Evolutionary conservation across 192 early-diverging fungal species (phyloP).

Genomic region (Coemansia asiatica): DNA sequence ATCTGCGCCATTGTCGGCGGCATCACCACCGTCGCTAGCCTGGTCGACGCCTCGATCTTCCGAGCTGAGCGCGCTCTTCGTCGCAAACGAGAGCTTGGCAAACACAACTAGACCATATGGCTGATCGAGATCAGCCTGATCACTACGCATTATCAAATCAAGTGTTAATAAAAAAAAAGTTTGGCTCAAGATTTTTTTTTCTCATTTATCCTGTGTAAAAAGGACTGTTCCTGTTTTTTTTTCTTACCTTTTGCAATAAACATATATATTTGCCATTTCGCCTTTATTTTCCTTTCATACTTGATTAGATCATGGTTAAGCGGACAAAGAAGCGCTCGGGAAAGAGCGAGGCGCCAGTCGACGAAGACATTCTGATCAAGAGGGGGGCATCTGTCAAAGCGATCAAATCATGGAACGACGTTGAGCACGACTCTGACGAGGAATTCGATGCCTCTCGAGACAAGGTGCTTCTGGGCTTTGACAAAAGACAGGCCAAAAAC

Average conservation of each 20-base stretch:
- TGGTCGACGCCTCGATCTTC: conserved; percentile 85
- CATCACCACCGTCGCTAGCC: conserved; percentile 91
- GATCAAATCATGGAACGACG: conserved; percentile 69
- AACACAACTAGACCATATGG: too few relatives aligned
- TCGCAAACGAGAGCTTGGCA: conserved; percentile 81
- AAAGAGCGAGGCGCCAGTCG: conserved; percentile 12
- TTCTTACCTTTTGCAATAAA: background rate
- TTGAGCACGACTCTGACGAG: conserved; percentile 75
- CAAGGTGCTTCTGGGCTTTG: conserved; percentile 55
- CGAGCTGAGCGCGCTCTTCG: conserved; percentile 77
- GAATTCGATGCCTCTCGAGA: conserved; percentile 65
- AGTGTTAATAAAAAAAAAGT: background rate
- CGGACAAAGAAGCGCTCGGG: conserved; percentile 31
- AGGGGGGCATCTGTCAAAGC: conserved; percentile 59
- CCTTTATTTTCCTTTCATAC: background rate
- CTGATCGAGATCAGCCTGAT: background rate
- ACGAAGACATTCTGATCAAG: conserved; percentile 38
- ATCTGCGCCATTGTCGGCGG: conserved; percentile 93
- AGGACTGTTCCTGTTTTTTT: background rate
- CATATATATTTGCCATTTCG: background rate
- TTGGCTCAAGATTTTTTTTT: background rate
- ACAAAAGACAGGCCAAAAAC: conserved; percentile 13
- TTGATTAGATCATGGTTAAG: conserved; percentile 24
- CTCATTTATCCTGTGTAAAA: background rate
- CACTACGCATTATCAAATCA: conserved; percentile 22